A percentile compares a stretch with the other conserved stretches of the same genome.
phyloP scores from a whole-genome alignment of 331 rosid genomes.

The Rosa hybrid region DNA sequence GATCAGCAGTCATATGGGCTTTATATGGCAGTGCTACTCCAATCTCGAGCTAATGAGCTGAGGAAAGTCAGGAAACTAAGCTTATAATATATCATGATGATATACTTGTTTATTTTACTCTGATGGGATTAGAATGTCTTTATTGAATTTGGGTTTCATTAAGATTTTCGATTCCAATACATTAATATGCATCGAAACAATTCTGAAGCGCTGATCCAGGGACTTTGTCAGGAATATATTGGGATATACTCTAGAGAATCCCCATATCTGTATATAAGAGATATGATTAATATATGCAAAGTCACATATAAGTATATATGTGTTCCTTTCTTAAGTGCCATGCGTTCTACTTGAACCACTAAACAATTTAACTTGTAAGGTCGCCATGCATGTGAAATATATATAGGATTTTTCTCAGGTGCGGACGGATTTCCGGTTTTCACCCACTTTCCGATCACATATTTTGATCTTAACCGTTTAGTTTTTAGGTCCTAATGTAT shows the following conservation, averaged over 20 bases:
- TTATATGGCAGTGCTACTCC: slow-evolving; percentile 1
- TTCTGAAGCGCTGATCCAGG: background rate
- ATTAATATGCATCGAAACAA: slow-evolving; percentile 7
- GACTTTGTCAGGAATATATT: slow-evolving; percentile 4
- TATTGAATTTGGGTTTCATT: no score
- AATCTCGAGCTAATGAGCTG: background rate
- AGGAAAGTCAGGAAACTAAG: background rate
- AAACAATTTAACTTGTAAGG: no score
- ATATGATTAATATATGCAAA: background rate
- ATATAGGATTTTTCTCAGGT: no score
- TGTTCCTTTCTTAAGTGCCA: background rate
- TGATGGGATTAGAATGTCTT: background rate
- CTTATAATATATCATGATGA: background rate
- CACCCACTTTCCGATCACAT: no score
- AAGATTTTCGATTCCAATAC: background rate
- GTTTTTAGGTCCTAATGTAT: no score
- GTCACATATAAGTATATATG: background rate
- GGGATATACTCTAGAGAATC: background rate
- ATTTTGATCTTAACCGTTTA: rapidly evolving
- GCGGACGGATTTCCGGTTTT: no score
- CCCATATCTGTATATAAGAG: background rate
- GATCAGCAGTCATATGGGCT: background rate
- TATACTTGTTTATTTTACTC: background rate
- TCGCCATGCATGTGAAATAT: no score
- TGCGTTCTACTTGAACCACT: no score